phyloP scores from a whole-genome alignment of 2,329 filamentous ascomycete genomes.

The Scytalidium sp. region DNA sequence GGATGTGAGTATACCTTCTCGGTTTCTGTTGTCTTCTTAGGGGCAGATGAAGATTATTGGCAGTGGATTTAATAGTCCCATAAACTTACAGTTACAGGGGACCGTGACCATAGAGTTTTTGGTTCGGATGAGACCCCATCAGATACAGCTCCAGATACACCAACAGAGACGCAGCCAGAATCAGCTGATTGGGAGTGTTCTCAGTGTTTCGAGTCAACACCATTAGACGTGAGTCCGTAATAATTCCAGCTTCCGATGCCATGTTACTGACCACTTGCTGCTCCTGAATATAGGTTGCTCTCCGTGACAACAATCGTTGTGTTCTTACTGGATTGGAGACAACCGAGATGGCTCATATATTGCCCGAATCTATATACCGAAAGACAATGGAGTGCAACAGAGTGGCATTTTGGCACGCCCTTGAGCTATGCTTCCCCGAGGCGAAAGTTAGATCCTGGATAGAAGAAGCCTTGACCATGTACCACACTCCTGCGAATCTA shows the following conservation, averaged over 20 bases:
- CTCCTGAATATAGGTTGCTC: neutral
- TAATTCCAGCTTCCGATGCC: neutral
- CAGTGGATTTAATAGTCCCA: too few relatives aligned
- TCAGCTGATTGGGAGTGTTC: too few relatives aligned
- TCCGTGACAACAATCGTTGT: constrained; percentile 9
- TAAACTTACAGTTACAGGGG: too few relatives aligned
- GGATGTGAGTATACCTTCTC: too few relatives aligned
- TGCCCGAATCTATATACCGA: constrained; percentile 2
- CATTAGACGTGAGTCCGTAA: neutral
- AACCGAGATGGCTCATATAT: constrained; percentile 13
- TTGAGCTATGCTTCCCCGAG: constrained; percentile 10
- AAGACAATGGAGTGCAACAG: neutral
- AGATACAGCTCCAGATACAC: too few relatives aligned
- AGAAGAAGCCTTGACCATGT: neutral
- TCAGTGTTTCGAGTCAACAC: too few relatives aligned
- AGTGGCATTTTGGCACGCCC: constrained; percentile 7
- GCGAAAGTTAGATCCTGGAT: constrained; percentile 4
- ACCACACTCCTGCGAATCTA: neutral
- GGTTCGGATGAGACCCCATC: too few relatives aligned
- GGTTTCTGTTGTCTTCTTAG: too few relatives aligned
- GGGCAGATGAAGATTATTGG: too few relatives aligned
- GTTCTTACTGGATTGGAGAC: constrained; percentile 6
- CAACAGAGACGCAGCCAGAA: too few relatives aligned
- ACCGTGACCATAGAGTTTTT: too few relatives aligned
- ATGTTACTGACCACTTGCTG: neutral